Evolutionary conservation across 83 land plant species (phyloP).

Genomic region (Larix sibirica): DNA sequence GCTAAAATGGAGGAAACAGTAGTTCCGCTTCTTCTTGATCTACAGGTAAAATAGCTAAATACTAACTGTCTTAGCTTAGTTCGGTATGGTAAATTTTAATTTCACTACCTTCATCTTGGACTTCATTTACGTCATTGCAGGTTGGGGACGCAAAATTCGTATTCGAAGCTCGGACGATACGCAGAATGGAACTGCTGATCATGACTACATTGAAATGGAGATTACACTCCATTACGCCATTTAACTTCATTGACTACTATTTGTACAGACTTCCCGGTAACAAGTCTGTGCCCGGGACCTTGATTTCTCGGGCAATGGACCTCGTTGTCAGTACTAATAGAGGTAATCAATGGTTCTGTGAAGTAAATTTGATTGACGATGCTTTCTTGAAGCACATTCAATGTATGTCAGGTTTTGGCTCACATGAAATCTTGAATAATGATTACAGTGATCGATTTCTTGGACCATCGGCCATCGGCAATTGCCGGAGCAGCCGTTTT

Average conservation of each 20-base stretch:
- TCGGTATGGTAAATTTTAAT: not conserved
- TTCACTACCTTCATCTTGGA: not conserved
- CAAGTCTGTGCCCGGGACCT: constrained; percentile 6
- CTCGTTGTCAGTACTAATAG: constrained; percentile 40
- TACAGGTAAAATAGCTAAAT: constrained; percentile 10
- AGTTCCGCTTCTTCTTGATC: constrained; percentile 35
- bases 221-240: constrained; percentile 54
- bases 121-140: constrained; percentile 19
- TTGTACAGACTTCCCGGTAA: constrained; percentile 24
- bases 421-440: not conserved
- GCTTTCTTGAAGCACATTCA: not conserved
- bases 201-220: constrained; percentile 50
- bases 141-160: constrained; percentile 35
- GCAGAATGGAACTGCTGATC: constrained; percentile 58
- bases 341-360: constrained; percentile 25
- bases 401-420: not conserved
- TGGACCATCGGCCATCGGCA: constrained; percentile 47
- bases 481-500: constrained; percentile 55
- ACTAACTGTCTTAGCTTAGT: not conserved
- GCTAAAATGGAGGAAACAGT: constrained; percentile 63
- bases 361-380: no score
- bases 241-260: constrained; percentile 48
- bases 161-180: constrained; percentile 51
- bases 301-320: constrained; percentile 32
- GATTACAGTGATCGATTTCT: constrained; percentile 42